Base-by-base conservation (phyloP, 306 rosid genomes). In the Vigna unguiculata region DNA sequence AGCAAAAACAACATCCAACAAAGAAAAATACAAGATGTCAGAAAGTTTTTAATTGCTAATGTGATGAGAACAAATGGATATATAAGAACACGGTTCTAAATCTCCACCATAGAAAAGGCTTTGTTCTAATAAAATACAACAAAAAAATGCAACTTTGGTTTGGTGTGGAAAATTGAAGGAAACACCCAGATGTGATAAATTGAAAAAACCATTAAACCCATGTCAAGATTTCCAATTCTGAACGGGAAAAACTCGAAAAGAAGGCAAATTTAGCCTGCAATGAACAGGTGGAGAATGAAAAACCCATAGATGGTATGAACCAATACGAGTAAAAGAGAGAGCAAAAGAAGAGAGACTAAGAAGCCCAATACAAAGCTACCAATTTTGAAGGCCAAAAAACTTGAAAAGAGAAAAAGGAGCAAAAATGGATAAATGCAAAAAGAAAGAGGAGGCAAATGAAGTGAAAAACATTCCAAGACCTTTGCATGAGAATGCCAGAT, bases 401-500 rank as follows among this genome's bases (percentile, higher is more conserved):
- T 47, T 20, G 40, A 21, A 14, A 46, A 20, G 20, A 53, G n/a
- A 51, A 10, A 25, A 25, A 3, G 54, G 32, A 68, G 62, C 51
- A 71, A 45, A 52, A 24, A 52, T 51, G 51, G 64, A 71, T 9
- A 77, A 73, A 71, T 22, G 57, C 8, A 74, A 16, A 17, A 28
- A 76, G 69, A 30, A 30, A 45, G 32, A 41, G 19, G 19, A 46
- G 59, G 53, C 53, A 68, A 55, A 80, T 12, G 68, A 61, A 61
- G 14, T 53, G 77, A 7, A 75, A 64, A 77, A 65, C 66, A 77
- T 72, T 67, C 41, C 9, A 77, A 40, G 30, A 75, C 89, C 87
- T 82, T 72, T 32, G 78, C 82, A 64, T 14, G 75, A 65, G 78
- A 80, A 61, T 74, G 81, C 49, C 46, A 81, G 77, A 79, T 70